Conservation (phyloP, 2,329 filamentous ascomycete genomes). For the Trichoderma asperellum region DNA sequence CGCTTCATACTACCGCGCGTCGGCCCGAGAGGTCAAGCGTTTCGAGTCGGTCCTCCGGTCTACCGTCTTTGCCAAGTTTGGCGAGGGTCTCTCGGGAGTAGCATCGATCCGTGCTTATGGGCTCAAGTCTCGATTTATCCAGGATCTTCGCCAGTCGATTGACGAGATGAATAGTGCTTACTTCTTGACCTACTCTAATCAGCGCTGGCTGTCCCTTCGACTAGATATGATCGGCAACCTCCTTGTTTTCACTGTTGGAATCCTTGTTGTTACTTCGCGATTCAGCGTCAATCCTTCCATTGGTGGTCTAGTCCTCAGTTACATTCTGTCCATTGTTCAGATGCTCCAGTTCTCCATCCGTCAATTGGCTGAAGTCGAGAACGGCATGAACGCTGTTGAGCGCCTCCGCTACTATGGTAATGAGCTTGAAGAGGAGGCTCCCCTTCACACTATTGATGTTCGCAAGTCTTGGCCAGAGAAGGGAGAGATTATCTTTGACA, state of each 20-base stretch:
- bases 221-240: constrained; percentile 82
- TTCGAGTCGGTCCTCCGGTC: constrained; percentile 90
- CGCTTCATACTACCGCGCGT: constrained; percentile 85
- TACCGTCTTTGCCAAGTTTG: constrained; percentile 85
- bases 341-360: constrained; percentile 96
- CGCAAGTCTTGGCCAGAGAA: constrained; percentile 80
- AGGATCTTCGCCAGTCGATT: constrained; percentile 70
- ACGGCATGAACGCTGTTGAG: constrained; percentile 97
- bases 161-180: constrained; percentile 95
- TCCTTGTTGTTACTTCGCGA: constrained; percentile 88
- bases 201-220: constrained; percentile 87
- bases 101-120: constrained; percentile 90
- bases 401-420: constrained; percentile 88
- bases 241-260: constrained; percentile 84
- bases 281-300: constrained; percentile 86
- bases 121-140: constrained; percentile 73
- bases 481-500: constrained; percentile 77
- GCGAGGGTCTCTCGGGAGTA: constrained; percentile 82
- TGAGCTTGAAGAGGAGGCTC: constrained; percentile 85
- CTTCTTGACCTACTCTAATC: constrained; percentile 93
- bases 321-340: constrained; percentile 90
- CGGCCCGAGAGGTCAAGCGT: constrained; percentile 91
- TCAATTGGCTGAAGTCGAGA: constrained; percentile 93
- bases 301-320: constrained; percentile 84
- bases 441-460: constrained; percentile 75